Conservation (phyloP, 1,284 basidiomycete genomes). For the Puccinia novopanici region DNA sequence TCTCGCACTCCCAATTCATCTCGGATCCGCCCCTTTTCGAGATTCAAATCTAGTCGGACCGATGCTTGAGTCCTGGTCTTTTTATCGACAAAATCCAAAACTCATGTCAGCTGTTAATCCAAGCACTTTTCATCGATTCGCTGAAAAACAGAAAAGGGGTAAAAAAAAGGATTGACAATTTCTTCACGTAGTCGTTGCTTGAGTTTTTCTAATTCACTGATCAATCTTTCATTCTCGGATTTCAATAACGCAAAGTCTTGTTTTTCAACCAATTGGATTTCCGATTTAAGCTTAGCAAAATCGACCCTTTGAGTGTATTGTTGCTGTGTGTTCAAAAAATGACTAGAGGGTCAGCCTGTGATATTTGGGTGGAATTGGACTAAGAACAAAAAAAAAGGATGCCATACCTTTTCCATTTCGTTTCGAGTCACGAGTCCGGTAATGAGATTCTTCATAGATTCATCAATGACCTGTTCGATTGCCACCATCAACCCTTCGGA, state of each 20-base stretch:
- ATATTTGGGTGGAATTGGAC: not conserved
- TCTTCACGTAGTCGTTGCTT: constrained; percentile 86
- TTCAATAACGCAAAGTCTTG: constrained; percentile 95
- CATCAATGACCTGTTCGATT: constrained; percentile 90
- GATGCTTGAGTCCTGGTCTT: constrained; percentile 89
- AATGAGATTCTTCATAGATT: constrained; percentile 67
- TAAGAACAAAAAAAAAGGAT: not conserved
- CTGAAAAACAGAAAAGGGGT: constrained; percentile 11
- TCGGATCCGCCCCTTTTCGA: constrained; percentile 91
- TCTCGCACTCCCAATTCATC: constrained; percentile 92
- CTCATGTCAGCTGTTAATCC: not conserved
- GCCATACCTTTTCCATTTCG: constrained; percentile 46
- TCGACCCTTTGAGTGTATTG: constrained; percentile 96
- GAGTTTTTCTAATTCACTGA: constrained; percentile 89
- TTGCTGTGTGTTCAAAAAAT: constrained; percentile 68
- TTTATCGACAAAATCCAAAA: not conserved
- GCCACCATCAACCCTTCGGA: constrained; percentile 93
- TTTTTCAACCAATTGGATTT: constrained; percentile 93
- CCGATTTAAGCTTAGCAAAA: constrained; percentile 94
- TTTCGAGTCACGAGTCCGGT: constrained; percentile 41
- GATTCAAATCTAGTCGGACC: constrained; percentile 89
- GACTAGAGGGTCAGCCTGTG: too few species aligned
- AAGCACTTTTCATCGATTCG: not conserved
- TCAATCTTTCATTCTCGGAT: constrained; percentile 80
- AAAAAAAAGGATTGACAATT: constrained; percentile 51